Percentiles rank a stretch among this genome's conserved stretches.
phyloP scores from a whole-genome alignment of 192 early-diverging fungal genomes.

The Cetraspora pellucida region DNA sequence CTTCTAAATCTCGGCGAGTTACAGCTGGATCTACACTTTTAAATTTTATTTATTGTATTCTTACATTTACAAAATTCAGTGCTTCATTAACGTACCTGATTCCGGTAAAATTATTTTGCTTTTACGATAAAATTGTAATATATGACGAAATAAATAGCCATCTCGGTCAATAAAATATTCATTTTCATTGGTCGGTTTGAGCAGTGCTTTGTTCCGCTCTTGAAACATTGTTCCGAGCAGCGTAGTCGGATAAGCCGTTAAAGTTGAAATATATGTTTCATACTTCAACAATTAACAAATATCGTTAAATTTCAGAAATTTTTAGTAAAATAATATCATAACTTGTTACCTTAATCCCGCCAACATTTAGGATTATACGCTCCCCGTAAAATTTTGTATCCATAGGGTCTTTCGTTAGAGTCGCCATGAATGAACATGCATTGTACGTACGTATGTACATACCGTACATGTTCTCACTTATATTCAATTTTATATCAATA shows the following conservation, averaged over 20 bases:
- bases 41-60: neutral
- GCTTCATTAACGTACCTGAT: neutral
- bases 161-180: conserved; percentile 25
- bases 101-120: conserved; percentile 7
- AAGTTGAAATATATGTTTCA: conserved; percentile 15
- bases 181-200: conserved; percentile 2
- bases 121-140: conserved; percentile 18
- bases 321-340: neutral
- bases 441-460: no score
- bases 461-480: no score
- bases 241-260: conserved; percentile 14
- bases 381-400: no score
- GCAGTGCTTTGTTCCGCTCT: conserved; percentile 4
- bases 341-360: conserved; percentile 14
- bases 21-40: neutral
- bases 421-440: no score
- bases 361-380: conserved; percentile 21
- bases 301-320: neutral
- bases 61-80: neutral
- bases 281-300: neutral
- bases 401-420: no score
- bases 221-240: conserved; percentile 22
- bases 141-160: conserved; percentile 17
- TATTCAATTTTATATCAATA: no score
- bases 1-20: conserved; percentile 15